phyloP scores from a whole-genome alignment of 164 flowering plant species.

The Warburgia ugandensis region DNA sequence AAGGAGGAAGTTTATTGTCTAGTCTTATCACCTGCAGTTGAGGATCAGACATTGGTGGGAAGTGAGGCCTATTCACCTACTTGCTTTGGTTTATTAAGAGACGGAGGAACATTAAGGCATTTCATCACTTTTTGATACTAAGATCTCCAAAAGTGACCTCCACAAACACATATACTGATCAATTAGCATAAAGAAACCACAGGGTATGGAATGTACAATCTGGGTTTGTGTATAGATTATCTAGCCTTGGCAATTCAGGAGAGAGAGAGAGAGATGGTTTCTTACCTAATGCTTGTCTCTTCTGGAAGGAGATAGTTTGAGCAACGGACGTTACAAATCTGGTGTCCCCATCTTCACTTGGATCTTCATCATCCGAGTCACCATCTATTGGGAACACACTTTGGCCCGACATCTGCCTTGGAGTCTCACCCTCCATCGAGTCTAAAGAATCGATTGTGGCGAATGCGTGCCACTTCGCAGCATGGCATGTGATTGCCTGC shows the following conservation, averaged over 20 bases:
- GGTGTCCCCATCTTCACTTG: conserved; percentile 51
- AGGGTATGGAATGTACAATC: neutral
- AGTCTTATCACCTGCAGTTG: no score
- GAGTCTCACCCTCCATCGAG: conserved; percentile 33
- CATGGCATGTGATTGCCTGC: conserved; percentile 60
- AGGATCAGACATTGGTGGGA: no score
- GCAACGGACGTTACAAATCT: conserved; percentile 42
- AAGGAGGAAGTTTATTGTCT: no score
- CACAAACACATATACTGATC: no score
- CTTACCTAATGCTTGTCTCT: conserved; percentile 74
- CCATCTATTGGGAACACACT: conserved; percentile 4
- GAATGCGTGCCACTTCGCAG: conserved; percentile 88
- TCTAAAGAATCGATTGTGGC: conserved; percentile 73
- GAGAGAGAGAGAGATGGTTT: neutral
- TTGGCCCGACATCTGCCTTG: conserved; percentile 5
- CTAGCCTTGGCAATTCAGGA: no score
- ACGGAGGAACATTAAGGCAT: no score
- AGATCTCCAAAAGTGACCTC: no score
- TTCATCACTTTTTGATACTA: no score
- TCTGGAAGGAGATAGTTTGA: conserved; percentile 62
- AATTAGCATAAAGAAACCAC: no score
- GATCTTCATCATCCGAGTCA: conserved; percentile 38
- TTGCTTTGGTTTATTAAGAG: no score
- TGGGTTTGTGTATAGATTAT: neutral
- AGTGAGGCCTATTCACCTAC: no score